Percentiles rank a stretch among this genome's conserved stretches.
These are phyloP conservation scores for Rhizopogon roseolus DNA, from an alignment of 768 basidiomycete genomes.

Conservation along the genomic window DNA sequence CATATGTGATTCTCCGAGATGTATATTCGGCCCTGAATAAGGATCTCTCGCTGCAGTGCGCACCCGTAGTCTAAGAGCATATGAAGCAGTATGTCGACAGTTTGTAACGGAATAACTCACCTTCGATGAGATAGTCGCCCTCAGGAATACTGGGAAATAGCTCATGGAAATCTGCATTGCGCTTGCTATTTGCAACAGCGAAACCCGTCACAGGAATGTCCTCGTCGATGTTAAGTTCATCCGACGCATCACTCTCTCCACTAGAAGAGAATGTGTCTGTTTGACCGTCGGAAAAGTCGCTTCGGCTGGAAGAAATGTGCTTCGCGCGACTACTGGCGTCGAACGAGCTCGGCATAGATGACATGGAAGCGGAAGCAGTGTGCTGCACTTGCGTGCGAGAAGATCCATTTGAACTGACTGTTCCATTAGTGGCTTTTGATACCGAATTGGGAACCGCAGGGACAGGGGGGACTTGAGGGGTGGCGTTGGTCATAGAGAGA, in stretches of 20 bases:
- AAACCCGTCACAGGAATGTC: slow-evolving; percentile 94
- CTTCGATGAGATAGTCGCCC: slow-evolving; percentile 97
- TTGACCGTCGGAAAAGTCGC: slow-evolving; percentile 26
- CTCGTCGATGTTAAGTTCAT: slow-evolving; percentile 28
- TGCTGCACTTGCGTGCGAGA: slow-evolving; percentile 1
- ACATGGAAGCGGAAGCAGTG: slow-evolving; percentile 3
- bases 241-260: slow-evolving; percentile 26
- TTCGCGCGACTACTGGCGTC: slow-evolving; percentile 9
- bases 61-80: slow-evolving; percentile 84
- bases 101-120: slow-evolving; percentile 39
- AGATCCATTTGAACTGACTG: slow-evolving; percentile 5
- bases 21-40: slow-evolving; percentile 93
- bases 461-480: slow-evolving; percentile 39
- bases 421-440: slow-evolving; percentile 17
- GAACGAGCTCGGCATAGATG: slow-evolving; percentile 9
- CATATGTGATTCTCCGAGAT: slow-evolving; percentile 99
- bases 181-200: slow-evolving; percentile 91
- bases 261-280: slow-evolving; percentile 18
- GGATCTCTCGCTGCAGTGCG: slow-evolving; percentile 91
- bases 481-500: slow-evolving; percentile 59
- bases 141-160: slow-evolving; percentile 86
- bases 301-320: slow-evolving; percentile 12
- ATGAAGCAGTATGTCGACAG: background rate
- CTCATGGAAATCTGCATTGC: slow-evolving; percentile 95
- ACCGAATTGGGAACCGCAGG: slow-evolving; percentile 11